A percentile compares a stretch with the other conserved stretches of the same genome.
Evolutionary conservation across 2,329 filamentous ascomycete genomes (phyloP).

Genomic region (Alternaria angustiovoidea): DNA sequence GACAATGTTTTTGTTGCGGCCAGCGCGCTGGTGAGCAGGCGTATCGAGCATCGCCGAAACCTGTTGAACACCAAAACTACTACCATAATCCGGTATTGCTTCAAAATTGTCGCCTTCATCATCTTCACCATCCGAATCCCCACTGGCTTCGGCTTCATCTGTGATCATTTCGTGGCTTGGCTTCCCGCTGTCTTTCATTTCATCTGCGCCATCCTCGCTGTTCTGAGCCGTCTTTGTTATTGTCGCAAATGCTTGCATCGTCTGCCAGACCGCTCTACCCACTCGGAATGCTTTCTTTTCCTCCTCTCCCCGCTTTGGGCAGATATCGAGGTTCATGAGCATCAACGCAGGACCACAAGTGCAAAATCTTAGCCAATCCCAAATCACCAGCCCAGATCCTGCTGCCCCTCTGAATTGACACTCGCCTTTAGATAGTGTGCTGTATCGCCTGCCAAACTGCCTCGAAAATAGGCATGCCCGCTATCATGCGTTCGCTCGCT

Average conservation of each 20-base stretch:
- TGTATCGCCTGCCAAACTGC: neutral
- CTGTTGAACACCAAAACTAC: too few relatives aligned
- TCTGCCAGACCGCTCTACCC: neutral
- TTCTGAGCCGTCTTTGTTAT: neutral
- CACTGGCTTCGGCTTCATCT: too few relatives aligned
- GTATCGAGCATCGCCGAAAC: too few relatives aligned
- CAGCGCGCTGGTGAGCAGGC: too few relatives aligned
- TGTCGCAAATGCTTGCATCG: neutral
- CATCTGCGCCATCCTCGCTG: too few relatives aligned
- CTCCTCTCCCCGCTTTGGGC: neutral
- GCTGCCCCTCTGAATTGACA: neutral
- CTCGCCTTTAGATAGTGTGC: neutral
- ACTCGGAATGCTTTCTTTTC: neutral
- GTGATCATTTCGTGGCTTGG: too few relatives aligned
- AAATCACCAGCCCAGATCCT: neutral
- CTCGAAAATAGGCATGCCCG: neutral
- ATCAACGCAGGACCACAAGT: neutral
- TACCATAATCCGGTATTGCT: too few relatives aligned
- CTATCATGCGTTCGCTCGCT: neutral
- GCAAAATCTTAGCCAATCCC: neutral
- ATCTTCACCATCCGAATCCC: neutral
- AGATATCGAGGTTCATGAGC: neutral
- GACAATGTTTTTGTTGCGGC: too few relatives aligned
- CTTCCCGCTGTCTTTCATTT: too few relatives aligned
- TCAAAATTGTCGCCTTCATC: neutral